Base-by-base conservation (phyloP, 192 early-diverging fungal species). In the Phycomyces nitens region DNA sequence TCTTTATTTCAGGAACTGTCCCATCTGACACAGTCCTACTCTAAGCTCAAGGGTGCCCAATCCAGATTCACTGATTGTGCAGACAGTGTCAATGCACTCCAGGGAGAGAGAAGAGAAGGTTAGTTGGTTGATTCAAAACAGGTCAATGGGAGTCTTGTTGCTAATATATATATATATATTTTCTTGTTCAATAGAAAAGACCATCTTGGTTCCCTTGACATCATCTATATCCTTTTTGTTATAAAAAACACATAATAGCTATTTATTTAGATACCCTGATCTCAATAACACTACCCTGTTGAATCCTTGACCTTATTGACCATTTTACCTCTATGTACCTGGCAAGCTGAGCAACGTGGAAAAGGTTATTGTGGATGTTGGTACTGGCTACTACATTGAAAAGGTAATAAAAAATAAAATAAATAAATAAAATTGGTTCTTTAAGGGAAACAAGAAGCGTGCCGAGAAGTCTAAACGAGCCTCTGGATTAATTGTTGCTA, bases 351-450 rank as follows among this genome's bases (percentile, higher is more conserved):
- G 81, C 24, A 80, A 94, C 66, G 79, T 86, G 14, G 83, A 92
- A 53, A 92, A 85, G 50, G 92, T 98, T 11, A 88, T 96, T 64
- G 91, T 98, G 1, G 96, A 98, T 74, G 87, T 96, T 49, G 96
- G 96, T 52, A 96, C 96, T 16, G 96, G 96, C 29, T 98, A 98
- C 73, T 95, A 89, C 67, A 86, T 95, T 22, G 44, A 47, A 47
- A 96, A 98, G 84, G 92, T 91, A 73, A n/a, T n/a, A n/a, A n/a
- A n/a, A n/a, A 18, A 74, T 0, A 49, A 12, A 15, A 57, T 16
- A 18, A 14, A 44, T 1, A 39, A 59, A 21, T 4, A 40, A 41
- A 23, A 49, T 53, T 27, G 15, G 53, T 50, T 24, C 55, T 14
- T 41, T 29, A 3, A 14, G 4, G 3, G 18, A 53, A 60, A 15